Evolutionary conservation across 495 filamentous ascomycete genomes (phyloP).

Genomic region (Thermothielavioides terrestris): DNA sequence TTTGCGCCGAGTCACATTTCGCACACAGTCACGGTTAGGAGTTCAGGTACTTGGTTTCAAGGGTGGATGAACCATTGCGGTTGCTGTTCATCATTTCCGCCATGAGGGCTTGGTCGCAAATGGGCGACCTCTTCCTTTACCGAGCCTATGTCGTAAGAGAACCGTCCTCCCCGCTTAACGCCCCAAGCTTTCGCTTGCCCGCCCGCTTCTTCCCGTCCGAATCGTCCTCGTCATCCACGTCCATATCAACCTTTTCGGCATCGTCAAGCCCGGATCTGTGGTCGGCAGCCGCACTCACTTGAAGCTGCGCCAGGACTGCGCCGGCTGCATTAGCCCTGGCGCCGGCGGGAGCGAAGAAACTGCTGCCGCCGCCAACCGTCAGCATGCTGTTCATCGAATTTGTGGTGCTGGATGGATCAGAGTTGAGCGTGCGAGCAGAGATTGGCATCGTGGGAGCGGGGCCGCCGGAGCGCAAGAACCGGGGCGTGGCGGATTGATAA

Average conservation of each 20-base stretch:
- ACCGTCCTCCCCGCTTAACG: not conserved
- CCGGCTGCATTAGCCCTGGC: not conserved
- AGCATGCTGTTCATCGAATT: conserved; percentile 14
- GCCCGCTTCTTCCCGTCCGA: conserved; percentile 30
- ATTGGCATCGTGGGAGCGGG: not conserved
- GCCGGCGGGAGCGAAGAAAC: not conserved
- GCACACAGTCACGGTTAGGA: too few species aligned
- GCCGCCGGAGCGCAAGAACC: not conserved
- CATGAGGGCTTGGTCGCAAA: too few species aligned
- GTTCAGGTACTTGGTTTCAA: too few species aligned
- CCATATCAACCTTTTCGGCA: too few species aligned
- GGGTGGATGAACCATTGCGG: not conserved
- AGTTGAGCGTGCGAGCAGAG: not conserved
- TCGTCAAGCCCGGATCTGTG: conserved; percentile 35
- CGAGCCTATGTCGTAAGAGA: not conserved
- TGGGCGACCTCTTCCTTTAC: too few species aligned
- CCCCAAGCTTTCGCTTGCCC: conserved; percentile 29
- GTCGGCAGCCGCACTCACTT: conserved; percentile 21
- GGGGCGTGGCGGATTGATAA: not conserved
- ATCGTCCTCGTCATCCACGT: conserved; percentile 29
- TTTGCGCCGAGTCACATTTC: not conserved
- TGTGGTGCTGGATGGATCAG: not conserved
- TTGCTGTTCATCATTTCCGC: not conserved
- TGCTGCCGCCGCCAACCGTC: conserved; percentile 18
- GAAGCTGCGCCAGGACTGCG: conserved; percentile 12